Base-by-base conservation (phyloP, 2,329 filamentous ascomycete species). In the Colletotrichum aenigma region DNA sequence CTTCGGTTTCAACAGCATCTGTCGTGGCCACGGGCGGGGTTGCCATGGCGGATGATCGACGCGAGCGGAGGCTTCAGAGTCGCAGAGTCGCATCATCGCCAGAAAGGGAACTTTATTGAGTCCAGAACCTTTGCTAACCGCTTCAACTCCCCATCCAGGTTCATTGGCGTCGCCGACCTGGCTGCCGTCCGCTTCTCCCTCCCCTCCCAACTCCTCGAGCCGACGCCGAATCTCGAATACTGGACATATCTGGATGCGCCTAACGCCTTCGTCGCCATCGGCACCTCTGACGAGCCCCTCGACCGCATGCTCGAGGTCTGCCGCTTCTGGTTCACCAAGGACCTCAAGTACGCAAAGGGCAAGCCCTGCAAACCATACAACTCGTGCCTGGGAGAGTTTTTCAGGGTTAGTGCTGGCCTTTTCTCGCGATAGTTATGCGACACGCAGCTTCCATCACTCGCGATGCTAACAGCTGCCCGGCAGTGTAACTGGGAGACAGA, bases 341-440 rank as follows among this genome's bases (percentile, higher is more conserved):
- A 99, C 85, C 85, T 99, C 85, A 99, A 99, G 91, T 99, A 98
- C 82, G 95, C 97, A 84, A 98, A 98, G 88, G 96, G 96, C 76
- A 98, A 96, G 88, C 97, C 97, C 58, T 98, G 96, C 92, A 99
- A 99, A 86, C 97, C 97, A 13, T 99, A 99, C 88, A 99, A 99
- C 86, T 98, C 96, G 64, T 96, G 96, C 43, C 87, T 99, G 66
- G 97, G 97, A 78, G 97, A 99, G 87, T 99, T 99, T 87, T 99
- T 99, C 87, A 91, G 96, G 87, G 95, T 96, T 88, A 81, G 92
- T 87, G 8, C 26, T 66, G 34, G 26, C 52, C 66, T 58, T 12
- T 26, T 38, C 32, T n/a, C 18, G 21, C 21, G 10, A 38, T 36
- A n/a, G n/a, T 34, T 6, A 21, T 36, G 62, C 21, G 61, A 13